phyloP scores from a whole-genome alignment of 2,329 filamentous ascomycete genomes.

The Penicillium sp. region DNA sequence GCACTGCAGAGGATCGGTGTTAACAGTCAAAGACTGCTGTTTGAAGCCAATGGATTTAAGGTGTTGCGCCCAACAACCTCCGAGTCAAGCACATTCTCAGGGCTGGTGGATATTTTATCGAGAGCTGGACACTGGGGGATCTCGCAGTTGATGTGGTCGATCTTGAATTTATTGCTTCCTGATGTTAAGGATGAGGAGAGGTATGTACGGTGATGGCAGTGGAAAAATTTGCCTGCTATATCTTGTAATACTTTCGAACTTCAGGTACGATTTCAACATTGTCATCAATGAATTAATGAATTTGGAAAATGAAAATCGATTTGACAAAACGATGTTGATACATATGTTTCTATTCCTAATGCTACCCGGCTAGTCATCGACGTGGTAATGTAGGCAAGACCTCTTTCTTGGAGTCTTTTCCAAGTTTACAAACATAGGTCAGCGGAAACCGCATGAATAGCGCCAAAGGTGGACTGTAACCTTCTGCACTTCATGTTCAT shows the following conservation, averaged over 20 bases:
- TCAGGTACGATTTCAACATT: too few relatives aligned
- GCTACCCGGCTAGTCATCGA: too few relatives aligned
- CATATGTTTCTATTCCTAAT: too few relatives aligned
- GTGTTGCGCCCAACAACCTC: not conserved
- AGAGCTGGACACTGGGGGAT: conserved; percentile 10
- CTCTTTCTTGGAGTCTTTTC: too few relatives aligned
- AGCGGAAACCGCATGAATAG: not conserved
- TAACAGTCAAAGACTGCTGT: conserved; percentile 5
- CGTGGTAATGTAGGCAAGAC: too few relatives aligned
- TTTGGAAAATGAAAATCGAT: too few relatives aligned
- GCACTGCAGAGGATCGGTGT: conserved; percentile 3
- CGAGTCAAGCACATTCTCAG: conserved; percentile 9
- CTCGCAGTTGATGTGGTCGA: conserved; percentile 6
- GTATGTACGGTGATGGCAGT: not conserved
- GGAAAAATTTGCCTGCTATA: not conserved
- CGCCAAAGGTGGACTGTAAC: not conserved
- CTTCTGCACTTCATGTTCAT: not conserved
- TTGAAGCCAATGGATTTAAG: conserved; percentile 11
- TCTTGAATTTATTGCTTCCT: conserved; percentile 3
- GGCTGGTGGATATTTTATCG: conserved; percentile 5
- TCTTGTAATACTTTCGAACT: not conserved
- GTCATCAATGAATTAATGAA: too few relatives aligned
- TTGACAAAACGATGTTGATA: too few relatives aligned
- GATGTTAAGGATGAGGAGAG: not conserved
- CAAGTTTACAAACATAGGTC: too few relatives aligned